Percentiles rank a stretch among this genome's conserved stretches.
phyloP scores from a whole-genome alignment of 2,329 filamentous ascomycete species.

The Verticillium nubilum region DNA sequence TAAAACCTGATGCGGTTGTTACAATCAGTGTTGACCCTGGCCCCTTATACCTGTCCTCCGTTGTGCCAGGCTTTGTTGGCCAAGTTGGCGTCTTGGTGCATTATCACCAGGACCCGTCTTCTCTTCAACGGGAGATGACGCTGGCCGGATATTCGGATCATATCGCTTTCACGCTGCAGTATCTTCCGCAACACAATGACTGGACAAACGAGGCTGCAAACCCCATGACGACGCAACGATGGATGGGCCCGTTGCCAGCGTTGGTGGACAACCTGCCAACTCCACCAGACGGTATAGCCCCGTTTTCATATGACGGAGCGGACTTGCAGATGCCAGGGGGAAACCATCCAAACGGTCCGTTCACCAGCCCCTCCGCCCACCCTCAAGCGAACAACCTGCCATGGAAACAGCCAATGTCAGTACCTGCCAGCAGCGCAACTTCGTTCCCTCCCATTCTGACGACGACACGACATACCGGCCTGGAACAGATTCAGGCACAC shows the following conservation, averaged over 20 bases:
- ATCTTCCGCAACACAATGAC: not conserved
- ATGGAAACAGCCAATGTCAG: not conserved
- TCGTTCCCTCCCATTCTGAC: no score
- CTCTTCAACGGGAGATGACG: not conserved
- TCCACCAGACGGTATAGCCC: not conserved
- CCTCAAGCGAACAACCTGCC: not conserved
- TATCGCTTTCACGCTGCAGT: not conserved
- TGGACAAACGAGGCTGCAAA: not conserved
- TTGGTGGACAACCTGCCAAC: not conserved
- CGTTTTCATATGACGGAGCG: not conserved
- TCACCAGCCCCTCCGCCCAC: no score
- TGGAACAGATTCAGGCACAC: not conserved
- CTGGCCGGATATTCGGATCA: not conserved
- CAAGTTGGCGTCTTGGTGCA: not conserved
- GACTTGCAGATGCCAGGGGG: not conserved
- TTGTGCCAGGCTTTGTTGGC: not conserved
- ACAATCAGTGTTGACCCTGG: not conserved
- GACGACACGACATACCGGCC: no score
- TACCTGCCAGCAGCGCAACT: no score
- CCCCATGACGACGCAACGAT: not conserved
- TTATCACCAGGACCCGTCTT: not conserved
- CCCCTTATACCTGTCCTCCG: not conserved
- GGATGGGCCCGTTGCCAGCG: not conserved
- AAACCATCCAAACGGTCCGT: no score
- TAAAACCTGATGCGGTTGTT: not conserved